phyloP scores from a whole-genome alignment of 129 eudicot species.

The Chrysanthemum seticuspe region DNA sequence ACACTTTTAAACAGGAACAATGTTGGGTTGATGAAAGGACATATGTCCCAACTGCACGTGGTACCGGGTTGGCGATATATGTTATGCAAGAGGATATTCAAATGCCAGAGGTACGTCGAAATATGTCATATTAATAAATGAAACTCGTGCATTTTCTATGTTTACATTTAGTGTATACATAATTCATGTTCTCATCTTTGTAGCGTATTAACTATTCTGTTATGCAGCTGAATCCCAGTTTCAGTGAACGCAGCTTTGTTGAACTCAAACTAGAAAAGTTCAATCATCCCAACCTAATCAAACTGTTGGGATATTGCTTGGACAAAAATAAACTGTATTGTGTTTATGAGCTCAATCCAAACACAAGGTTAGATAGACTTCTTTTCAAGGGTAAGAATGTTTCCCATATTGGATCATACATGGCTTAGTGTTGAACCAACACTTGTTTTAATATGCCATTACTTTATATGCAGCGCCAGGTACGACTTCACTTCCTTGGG shows the following conservation, averaged over 20 bases:
- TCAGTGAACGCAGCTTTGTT: no score
- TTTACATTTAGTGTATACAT: no score
- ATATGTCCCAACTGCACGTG: no score
- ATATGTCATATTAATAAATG: not conserved
- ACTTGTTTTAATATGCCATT: no score
- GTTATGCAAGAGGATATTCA: no score
- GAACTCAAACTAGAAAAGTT: constrained; percentile 14
- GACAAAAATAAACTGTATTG: not conserved
- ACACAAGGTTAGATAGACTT: constrained; percentile 9
- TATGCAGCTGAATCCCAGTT: constrained; percentile 10
- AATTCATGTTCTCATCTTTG: no score
- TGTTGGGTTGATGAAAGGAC: no score
- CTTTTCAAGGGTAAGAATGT: constrained; percentile 19
- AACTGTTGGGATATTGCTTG: constrained; percentile 20
- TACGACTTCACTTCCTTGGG: constrained; percentile 25
- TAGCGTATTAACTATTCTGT: not conserved
- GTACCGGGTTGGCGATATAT: no score
- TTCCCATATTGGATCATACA: no score
- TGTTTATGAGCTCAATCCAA: not conserved
- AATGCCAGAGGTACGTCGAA: no score
- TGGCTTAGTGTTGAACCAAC: no score
- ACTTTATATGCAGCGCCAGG: constrained; percentile 2
- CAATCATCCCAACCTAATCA: constrained; percentile 24
- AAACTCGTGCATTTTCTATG: no score
- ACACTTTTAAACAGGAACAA: constrained; percentile 6